Evolutionary conservation across 2,329 filamentous ascomycete genomes (phyloP).

Genomic region (Fusarium sp.): DNA sequence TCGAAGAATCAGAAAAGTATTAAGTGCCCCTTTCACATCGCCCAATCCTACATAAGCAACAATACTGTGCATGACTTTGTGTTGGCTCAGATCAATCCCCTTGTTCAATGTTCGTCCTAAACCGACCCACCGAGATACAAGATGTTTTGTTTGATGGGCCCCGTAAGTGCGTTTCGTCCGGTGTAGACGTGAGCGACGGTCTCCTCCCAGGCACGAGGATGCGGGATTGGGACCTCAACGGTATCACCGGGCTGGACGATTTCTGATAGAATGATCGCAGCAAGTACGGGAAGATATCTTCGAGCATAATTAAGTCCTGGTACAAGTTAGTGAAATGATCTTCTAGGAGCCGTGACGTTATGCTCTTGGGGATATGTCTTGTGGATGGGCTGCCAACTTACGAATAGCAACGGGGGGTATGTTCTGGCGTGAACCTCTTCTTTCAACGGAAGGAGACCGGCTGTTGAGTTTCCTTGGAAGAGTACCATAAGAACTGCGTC

Average conservation of each 20-base stretch:
- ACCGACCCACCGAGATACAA: conserved; percentile 65
- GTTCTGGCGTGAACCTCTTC: conserved; percentile 26
- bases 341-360: neutral
- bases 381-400: conserved; percentile 24
- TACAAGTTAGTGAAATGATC: conserved; percentile 13
- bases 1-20: conserved; percentile 6
- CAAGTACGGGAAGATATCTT: conserved; percentile 63
- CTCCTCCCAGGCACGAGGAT: conserved; percentile 67
- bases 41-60: too few species aligned
- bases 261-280: conserved; percentile 66
- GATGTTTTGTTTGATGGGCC: conserved; percentile 65
- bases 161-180: conserved; percentile 59
- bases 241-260: conserved; percentile 64
- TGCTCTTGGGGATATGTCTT: too few species aligned
- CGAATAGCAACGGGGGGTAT: conserved; percentile 40
- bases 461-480: neutral
- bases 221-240: conserved; percentile 69
- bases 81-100: neutral
- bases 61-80: neutral
- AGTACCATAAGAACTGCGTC: conserved; percentile 34
- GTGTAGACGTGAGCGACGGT: conserved; percentile 69
- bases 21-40: neutral
- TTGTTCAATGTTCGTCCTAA: conserved; percentile 38
- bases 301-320: conserved; percentile 51
- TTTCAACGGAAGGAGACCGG: conserved; percentile 8